A percentile compares a stretch with the other conserved stretches of the same genome.
Evolutionary conservation across 179 eudicot species (phyloP).

Genomic region (Spergularia azorica): DNA sequence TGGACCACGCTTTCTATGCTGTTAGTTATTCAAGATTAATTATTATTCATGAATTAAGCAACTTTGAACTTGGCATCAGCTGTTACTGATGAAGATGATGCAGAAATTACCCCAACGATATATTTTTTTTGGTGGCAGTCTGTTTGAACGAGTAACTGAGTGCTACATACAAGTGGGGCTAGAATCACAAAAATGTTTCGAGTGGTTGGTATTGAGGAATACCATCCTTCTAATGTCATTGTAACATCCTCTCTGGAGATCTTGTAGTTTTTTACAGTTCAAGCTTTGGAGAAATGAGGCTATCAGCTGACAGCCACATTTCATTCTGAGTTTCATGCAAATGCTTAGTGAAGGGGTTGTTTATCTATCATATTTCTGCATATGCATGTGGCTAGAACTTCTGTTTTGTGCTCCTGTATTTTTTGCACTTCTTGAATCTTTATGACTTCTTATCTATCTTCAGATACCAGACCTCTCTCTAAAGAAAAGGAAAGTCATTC

Average conservation of each 20-base stretch:
- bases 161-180: background rate
- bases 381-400: background rate
- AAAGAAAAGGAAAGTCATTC: conserved; percentile 65
- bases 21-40: no score
- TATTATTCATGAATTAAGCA: no score
- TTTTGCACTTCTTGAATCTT: background rate
- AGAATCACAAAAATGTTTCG: background rate
- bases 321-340: background rate
- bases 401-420: background rate
- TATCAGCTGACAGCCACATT: background rate
- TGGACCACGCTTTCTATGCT: no score
- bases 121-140: no score
- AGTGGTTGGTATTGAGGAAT: background rate
- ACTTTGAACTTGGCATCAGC: no score
- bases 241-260: no score
- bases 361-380: background rate
- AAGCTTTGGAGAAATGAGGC: background rate
- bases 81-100: no score
- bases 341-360: background rate
- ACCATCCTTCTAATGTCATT: background rate
- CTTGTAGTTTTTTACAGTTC: background rate
- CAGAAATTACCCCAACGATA: no score
- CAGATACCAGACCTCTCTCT: conserved; percentile 56
- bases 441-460: background rate
- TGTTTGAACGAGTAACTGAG: no score